Evolutionary conservation across 768 basidiomycete species (phyloP).

Genomic region (Hydnomerulius pinastri): DNA sequence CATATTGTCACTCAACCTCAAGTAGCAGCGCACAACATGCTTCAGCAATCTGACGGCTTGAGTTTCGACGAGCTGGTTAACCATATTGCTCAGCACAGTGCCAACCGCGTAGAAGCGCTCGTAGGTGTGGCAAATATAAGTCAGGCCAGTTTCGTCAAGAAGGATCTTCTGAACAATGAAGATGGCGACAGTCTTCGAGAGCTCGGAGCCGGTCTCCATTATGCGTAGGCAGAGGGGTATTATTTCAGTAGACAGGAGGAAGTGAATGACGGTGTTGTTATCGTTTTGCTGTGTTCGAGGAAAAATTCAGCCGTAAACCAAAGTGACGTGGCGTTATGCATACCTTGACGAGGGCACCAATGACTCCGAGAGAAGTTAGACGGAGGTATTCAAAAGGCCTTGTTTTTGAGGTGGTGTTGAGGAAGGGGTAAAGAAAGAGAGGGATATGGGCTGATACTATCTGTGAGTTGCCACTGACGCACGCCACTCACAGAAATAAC

Average conservation of each 20-base stretch:
- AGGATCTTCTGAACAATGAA: slow-evolving; percentile 99
- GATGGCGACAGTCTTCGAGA: slow-evolving; percentile 98
- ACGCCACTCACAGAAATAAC: slow-evolving; percentile 10
- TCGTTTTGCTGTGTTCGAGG: slow-evolving; percentile 85
- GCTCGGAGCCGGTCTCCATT: slow-evolving; percentile 99
- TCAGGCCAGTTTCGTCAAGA: slow-evolving; percentile 94
- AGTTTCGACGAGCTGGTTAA: slow-evolving; percentile 94
- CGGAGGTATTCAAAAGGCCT: slow-evolving; percentile 99
- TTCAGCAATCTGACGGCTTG: slow-evolving; percentile 96
- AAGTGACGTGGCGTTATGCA: slow-evolving; percentile 15
- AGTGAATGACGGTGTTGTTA: slow-evolving; percentile 98
- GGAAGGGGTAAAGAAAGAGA: slow-evolving; percentile 92
- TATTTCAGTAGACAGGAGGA: slow-evolving; percentile 98
- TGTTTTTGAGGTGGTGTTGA: slow-evolving; percentile 98
- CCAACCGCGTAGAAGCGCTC: slow-evolving; percentile 99
- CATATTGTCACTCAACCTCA: slow-evolving; percentile 93
- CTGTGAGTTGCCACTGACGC: background rate
- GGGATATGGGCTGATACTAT: slow-evolving; percentile 87
- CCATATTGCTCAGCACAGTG: slow-evolving; percentile 98
- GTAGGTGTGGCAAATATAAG: slow-evolving; percentile 99
- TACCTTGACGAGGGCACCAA: slow-evolving; percentile 98
- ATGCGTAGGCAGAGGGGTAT: slow-evolving; percentile 98
- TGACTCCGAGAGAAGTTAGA: slow-evolving; percentile 98
- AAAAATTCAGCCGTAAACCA: slow-evolving; percentile 12
- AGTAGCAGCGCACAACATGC: slow-evolving; percentile 96